Evolutionary conservation across 306 rosid genomes (phyloP).

Genomic region (Begonia masoniana): DNA sequence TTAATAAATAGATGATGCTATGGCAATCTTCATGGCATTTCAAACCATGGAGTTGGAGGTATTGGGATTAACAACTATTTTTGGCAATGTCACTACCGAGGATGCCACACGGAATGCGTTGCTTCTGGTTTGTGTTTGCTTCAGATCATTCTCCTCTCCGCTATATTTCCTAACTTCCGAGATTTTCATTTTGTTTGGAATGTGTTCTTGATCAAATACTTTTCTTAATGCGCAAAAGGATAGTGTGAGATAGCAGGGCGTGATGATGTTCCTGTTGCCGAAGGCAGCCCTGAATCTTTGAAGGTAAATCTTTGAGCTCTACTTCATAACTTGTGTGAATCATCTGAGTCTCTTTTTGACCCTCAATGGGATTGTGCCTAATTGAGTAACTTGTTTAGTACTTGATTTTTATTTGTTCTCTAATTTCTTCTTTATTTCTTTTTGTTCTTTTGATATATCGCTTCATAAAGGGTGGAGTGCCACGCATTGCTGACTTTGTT

Average conservation of each 20-base stretch:
- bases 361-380: no score
- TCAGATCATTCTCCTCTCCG: slow-evolving; percentile 5
- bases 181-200: slow-evolving; percentile 11
- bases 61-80: slow-evolving; percentile 64
- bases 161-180: neutral
- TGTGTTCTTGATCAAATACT: slow-evolving; percentile 36
- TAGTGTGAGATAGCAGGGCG: slow-evolving; percentile 97
- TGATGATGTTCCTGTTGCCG: slow-evolving; percentile 63
- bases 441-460: slow-evolving; percentile 5
- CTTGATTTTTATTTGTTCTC: no score
- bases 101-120: slow-evolving; percentile 75
- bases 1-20: slow-evolving; percentile 58
- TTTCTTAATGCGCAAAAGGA: slow-evolving; percentile 58
- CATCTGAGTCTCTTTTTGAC: neutral
- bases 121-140: slow-evolving; percentile 60
- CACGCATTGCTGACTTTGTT: slow-evolving; percentile 60
- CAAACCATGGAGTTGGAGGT: slow-evolving; percentile 58
- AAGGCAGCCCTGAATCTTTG: slow-evolving; percentile 67
- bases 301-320: slow-evolving; percentile 42
- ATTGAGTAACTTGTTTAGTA: no score
- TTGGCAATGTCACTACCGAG: slow-evolving; percentile 61
- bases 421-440: neutral
- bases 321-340: neutral
- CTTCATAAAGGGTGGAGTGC: slow-evolving; percentile 68
- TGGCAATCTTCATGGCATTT: slow-evolving; percentile 92